A percentile compares a stretch with the other conserved stretches of the same genome.
phyloP scores from a whole-genome alignment of 305 asterid species.

The Ajuga reptans region DNA sequence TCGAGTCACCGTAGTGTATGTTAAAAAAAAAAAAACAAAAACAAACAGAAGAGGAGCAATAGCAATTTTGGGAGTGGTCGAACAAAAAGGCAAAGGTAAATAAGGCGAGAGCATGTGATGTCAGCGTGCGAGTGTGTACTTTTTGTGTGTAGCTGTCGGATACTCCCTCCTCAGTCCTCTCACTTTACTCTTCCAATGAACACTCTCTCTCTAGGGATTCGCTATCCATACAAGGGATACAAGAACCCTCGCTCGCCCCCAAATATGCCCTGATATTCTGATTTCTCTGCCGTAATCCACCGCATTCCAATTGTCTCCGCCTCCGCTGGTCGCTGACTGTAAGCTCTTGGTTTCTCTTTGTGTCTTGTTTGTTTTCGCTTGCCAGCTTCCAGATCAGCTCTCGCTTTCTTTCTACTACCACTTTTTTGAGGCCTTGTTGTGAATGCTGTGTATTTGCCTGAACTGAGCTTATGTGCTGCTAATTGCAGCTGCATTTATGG shows the following conservation, averaged over 20 bases:
- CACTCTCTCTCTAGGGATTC: constrained; percentile 43
- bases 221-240: constrained; percentile 3
- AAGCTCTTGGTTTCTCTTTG: neutral
- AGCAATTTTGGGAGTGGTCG: constrained; percentile 31
- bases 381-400: constrained; percentile 26
- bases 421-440: neutral
- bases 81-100: constrained; percentile 30
- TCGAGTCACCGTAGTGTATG: no score
- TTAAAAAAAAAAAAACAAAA: no score
- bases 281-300: constrained; percentile 26
- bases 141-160: constrained; percentile 32
- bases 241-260: constrained; percentile 3
- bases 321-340: constrained; percentile 36
- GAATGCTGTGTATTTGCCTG: neutral
- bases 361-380: neutral
- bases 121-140: constrained; percentile 15
- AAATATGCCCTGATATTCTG: constrained; percentile 39
- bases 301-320: constrained; percentile 25
- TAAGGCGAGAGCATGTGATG: constrained; percentile 41
- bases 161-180: constrained; percentile 28
- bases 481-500: constrained; percentile 15
- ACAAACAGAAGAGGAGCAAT: constrained; percentile 16
- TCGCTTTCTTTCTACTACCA: neutral
- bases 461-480: neutral
- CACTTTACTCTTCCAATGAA: constrained; percentile 28